Percentiles rank a stretch among this genome's conserved stretches.
phyloP scores from a whole-genome alignment of 2,329 filamentous ascomycete genomes.

The Colletotrichum simmondsii region DNA sequence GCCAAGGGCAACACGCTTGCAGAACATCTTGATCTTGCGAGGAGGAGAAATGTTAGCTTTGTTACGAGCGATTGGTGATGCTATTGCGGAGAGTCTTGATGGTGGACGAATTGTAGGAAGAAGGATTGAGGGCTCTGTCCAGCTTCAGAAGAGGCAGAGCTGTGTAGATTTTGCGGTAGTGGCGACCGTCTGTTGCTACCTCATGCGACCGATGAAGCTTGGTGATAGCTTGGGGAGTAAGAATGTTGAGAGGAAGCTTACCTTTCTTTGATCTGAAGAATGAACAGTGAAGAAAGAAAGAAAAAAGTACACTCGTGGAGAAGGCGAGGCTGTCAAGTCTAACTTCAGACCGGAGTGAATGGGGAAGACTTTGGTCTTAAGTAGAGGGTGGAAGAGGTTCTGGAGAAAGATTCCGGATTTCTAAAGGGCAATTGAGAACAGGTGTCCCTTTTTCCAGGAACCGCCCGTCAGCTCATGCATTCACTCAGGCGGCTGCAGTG shows the following conservation, averaged over 20 bases:
- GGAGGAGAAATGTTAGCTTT: background rate
- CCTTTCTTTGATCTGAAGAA: constrained; percentile 31
- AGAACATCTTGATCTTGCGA: constrained; percentile 55
- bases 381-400: constrained; percentile 20
- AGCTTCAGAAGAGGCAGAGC: constrained; percentile 1
- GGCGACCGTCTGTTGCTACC: background rate
- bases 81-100: no score
- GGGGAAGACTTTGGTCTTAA: constrained; percentile 25
- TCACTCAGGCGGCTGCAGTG: constrained; percentile 32
- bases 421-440: constrained; percentile 36
- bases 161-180: background rate
- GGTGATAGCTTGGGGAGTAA: background rate
- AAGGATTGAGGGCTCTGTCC: background rate
- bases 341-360: constrained; percentile 1
- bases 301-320: constrained; percentile 20
- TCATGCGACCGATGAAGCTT: background rate
- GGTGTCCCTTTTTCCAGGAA: constrained; percentile 36
- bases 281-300: constrained; percentile 30
- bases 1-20: constrained; percentile 63
- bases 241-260: constrained; percentile 7
- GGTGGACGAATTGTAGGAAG: background rate
- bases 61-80: background rate
- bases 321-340: constrained; percentile 11
- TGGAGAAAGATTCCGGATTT: constrained; percentile 32
- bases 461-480: constrained; percentile 32